These are phyloP conservation scores for Onygena corvina DNA, from an alignment of 2,329 filamentous ascomycete genomes.

Conservation along the genomic window DNA sequence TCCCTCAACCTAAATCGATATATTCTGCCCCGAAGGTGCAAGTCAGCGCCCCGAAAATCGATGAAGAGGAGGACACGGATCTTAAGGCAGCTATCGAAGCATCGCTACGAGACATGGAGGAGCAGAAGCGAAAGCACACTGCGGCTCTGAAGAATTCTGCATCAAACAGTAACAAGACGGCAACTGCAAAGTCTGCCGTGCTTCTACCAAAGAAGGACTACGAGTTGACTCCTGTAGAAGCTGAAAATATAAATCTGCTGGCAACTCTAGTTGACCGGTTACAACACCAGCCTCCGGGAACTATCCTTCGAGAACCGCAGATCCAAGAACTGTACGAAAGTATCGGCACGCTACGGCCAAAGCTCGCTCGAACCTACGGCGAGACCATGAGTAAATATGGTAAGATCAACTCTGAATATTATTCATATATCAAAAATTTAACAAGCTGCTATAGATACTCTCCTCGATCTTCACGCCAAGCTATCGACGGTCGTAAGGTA, in stretches of 20 bases:
- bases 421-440: background rate
- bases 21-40: constrained; percentile 34
- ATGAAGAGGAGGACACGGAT: constrained; percentile 83
- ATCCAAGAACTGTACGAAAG: constrained; percentile 97
- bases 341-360: constrained; percentile 84
- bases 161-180: constrained; percentile 39
- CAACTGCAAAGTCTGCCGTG: constrained; percentile 37
- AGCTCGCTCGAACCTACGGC: constrained; percentile 87
- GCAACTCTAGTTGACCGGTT: constrained; percentile 85
- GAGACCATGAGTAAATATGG: constrained; percentile 99
- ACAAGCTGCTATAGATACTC: constrained; percentile 54
- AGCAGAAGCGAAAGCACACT: constrained; percentile 86
- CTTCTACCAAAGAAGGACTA: constrained; percentile 78
- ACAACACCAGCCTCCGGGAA: constrained; percentile 88
- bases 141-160: constrained; percentile 71
- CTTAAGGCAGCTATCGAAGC: constrained; percentile 91
- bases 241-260: constrained; percentile 95
- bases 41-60: constrained; percentile 28
- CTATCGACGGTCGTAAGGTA: constrained; percentile 92
- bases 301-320: constrained; percentile 90
- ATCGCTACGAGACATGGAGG: constrained; percentile 91
- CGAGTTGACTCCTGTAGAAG: constrained; percentile 83
- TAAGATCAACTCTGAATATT: constrained; percentile 32
- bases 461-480: constrained; percentile 89
- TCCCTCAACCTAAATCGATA: constrained; percentile 41